Evolutionary conservation across 2,329 filamentous ascomycete genomes (phyloP), one percentile per base, ranked within the genome.

Genomic region (Epichloe gansuensis): DNA sequence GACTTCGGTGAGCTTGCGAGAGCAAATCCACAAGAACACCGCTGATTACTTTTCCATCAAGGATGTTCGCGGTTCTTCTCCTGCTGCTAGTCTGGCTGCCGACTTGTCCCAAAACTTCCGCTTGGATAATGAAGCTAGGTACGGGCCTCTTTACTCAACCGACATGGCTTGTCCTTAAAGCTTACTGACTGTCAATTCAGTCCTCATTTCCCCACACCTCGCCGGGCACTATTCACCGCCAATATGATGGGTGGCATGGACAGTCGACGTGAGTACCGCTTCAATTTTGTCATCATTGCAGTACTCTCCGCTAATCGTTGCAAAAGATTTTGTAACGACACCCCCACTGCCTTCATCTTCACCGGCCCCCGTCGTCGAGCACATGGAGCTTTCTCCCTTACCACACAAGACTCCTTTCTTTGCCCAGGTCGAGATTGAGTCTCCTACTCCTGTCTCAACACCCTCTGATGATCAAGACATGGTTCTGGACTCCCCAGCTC

Each of bases 31-130:
- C 59, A 74, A 77, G 56, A 70, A 76, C 44, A 73, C 71, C 41
- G 67, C 75, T 38, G 90, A 95, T 68, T 95, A 93, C 73, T 95
- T 97, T 73, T 83, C 77, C 61, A 69, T 86, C 61, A 89, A 87
- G 65, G 78, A 85, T 50, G 74, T 88, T 62, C 81, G 82, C 59
- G 88, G 89, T 47, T 95, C 90, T 21, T 98, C 93, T 52, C 93
- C 93, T 5, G 90, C 89, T 38, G 83, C 89, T 50, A 95, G 88
- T 64, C 74, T 98, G 60, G 91, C 90, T 42, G 90, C 89, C 56
- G 93, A 98, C 70, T 77, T 97, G 61, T 96, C 90, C 53, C 89
- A 95, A 66, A 98, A 97, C 74, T 95, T 97, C 67, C 87, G 91
- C 66, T 87, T 97, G 66, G 90, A 96, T 69, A 89, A 71, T 55